Conservation (phyloP, 257 asterid genomes). For the Solanum rostratum region DNA sequence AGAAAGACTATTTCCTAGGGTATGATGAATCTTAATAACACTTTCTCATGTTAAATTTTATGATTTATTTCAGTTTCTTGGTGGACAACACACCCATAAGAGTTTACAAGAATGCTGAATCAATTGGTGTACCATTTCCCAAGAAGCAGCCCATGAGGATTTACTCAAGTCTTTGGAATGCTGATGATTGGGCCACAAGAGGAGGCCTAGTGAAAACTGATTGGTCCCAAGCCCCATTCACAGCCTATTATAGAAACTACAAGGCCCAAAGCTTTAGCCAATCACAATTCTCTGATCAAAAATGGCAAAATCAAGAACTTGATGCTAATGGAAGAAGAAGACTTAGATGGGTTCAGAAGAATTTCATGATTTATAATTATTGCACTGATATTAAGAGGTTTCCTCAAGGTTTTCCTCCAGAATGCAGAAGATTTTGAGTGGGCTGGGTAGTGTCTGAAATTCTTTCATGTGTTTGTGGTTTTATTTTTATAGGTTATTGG, state of each 20-base stretch:
- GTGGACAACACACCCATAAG: constrained; percentile 86
- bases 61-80: constrained; percentile 36
- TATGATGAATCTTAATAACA: no score
- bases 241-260: constrained; percentile 68
- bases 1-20: no score
- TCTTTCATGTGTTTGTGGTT: neutral
- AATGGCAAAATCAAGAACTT: constrained; percentile 53
- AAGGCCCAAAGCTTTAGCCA: constrained; percentile 28
- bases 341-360: constrained; percentile 83
- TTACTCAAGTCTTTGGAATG: constrained; percentile 87
- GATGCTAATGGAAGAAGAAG: constrained; percentile 64
- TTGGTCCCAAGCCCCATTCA: constrained; percentile 80
- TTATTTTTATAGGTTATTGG: neutral
- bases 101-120: constrained; percentile 56
- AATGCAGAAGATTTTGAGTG: constrained; percentile 28
- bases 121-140: constrained; percentile 61
- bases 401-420: constrained; percentile 53
- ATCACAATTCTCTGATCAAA: constrained; percentile 25
- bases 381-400: constrained; percentile 56
- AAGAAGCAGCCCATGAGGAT: constrained; percentile 74
- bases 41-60: neutral
- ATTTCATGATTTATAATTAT: constrained; percentile 76
- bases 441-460: neutral
- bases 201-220: constrained; percentile 73
- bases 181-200: constrained; percentile 89